These are phyloP conservation scores for Ganoderma leucocontextum DNA, from an alignment of 1,284 basidiomycete genomes.

Conservation along the genomic window DNA sequence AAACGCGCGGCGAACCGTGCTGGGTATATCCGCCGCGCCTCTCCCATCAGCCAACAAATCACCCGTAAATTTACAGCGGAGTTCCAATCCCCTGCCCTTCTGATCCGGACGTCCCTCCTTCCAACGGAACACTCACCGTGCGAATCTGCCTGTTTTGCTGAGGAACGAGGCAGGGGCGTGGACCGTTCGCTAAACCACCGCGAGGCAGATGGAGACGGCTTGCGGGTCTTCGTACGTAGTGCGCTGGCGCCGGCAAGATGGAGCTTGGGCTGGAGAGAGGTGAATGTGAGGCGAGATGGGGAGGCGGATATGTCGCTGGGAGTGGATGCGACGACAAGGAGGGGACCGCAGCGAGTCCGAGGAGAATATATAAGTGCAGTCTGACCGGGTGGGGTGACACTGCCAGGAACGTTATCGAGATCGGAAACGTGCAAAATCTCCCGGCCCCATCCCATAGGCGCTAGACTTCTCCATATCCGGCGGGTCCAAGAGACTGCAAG, in stretches of 20 bases:
- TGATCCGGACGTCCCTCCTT: constrained; percentile 29
- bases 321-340: constrained; percentile 5
- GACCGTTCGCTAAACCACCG: constrained; percentile 15
- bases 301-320: constrained; percentile 7
- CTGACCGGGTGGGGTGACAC: constrained; percentile 2
- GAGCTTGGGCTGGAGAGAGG: background rate
- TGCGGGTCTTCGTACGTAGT: constrained; percentile 1
- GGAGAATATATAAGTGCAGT: constrained; percentile 17
- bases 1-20: background rate
- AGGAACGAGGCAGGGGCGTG: constrained; percentile 27
- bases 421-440: background rate
- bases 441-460: background rate
- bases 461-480: constrained; percentile 17
- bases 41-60: constrained; percentile 7
- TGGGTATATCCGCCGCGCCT: constrained; percentile 11
- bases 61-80: constrained; percentile 11
- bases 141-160: constrained; percentile 10
- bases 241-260: background rate
- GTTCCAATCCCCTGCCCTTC: constrained; percentile 22
- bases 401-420: constrained; percentile 21
- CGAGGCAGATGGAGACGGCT: constrained; percentile 18
- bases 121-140: constrained; percentile 27
- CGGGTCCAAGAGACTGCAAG: constrained; percentile 10
- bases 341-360: constrained; percentile 9
- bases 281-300: background rate